Evolutionary conservation across 768 basidiomycete genomes (phyloP).

Genomic region (Porpolomopsis calyptriformis): DNA sequence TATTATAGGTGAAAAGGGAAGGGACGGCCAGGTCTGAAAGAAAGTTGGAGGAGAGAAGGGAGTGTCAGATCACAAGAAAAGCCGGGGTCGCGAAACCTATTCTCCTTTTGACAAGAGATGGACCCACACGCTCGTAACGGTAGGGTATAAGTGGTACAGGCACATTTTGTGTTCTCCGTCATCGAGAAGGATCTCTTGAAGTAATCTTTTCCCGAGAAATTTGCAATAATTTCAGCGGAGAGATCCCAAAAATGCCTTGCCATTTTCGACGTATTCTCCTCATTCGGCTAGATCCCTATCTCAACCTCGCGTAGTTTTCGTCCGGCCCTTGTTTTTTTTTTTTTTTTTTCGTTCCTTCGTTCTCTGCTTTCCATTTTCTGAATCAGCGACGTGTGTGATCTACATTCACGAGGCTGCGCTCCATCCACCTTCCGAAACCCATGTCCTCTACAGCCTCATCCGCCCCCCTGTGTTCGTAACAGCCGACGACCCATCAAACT

Average conservation of each 20-base stretch:
- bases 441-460: no score
- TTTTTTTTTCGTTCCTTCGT: not conserved
- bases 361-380: no score
- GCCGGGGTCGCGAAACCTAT: no score
- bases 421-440: no score
- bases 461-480: no score
- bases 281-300: not conserved
- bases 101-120: not conserved
- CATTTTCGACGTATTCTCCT: not conserved
- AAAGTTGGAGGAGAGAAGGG: not conserved
- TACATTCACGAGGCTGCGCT: no score
- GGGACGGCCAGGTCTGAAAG: not conserved
- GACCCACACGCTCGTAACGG: not conserved
- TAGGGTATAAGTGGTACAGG: not conserved
- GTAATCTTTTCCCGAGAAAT: not conserved
- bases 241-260: not conserved
- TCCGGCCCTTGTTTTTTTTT: not conserved
- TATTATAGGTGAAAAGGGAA: not conserved
- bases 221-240: no score
- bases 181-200: no score
- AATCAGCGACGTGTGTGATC: no score
- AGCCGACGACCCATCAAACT: no score
- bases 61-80: no score
- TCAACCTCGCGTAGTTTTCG: not conserved
- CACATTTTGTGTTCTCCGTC: not conserved